Conservation (phyloP, 1,284 basidiomycete genomes). For the Leccinum proliferum region DNA sequence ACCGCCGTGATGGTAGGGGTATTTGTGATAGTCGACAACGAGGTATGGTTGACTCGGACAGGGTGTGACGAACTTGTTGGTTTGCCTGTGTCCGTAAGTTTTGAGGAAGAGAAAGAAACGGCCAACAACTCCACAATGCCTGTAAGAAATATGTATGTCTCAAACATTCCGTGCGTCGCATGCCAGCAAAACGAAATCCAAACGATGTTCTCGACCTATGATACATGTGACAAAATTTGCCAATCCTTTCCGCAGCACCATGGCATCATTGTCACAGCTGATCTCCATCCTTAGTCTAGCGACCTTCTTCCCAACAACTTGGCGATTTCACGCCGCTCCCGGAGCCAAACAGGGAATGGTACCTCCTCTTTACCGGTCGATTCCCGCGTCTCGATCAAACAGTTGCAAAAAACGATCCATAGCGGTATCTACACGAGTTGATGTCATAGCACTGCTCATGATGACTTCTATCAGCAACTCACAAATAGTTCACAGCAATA, state of each 20-base stretch:
- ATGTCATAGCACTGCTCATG: constrained; percentile 1
- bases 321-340: constrained; percentile 79
- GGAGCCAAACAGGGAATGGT: constrained; percentile 81
- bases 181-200: neutral
- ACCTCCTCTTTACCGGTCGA: constrained; percentile 35
- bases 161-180: neutral
- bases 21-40: constrained; percentile 3
- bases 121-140: neutral
- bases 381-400: constrained; percentile 78
- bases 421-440: constrained; percentile 55
- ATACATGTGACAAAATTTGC: neutral
- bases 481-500: constrained; percentile 85
- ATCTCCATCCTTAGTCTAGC: constrained; percentile 47
- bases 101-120: neutral
- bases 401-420: constrained; percentile 98
- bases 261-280: neutral
- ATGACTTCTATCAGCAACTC: constrained; percentile 21
- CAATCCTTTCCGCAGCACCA: neutral
- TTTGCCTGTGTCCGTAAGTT: neutral
- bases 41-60: neutral
- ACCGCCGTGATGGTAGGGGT: constrained; percentile 7
- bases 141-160: neutral
- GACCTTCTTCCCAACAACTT: constrained; percentile 70
- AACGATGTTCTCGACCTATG: neutral
- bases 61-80: neutral